Conservation (phyloP, 257 asterid genomes). For the Solanum acaule region DNA sequence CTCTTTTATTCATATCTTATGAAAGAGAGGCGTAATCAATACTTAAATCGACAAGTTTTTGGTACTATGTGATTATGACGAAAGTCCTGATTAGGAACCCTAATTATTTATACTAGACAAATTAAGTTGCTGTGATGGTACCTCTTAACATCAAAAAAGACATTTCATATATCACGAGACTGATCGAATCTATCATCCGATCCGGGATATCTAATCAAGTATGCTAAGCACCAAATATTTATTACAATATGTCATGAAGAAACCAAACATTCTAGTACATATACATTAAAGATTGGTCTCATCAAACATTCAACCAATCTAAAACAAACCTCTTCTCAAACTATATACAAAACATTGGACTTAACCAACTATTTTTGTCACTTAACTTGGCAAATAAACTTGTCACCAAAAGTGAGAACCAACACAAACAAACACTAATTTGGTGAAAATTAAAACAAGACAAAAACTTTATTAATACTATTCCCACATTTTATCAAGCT, state of each 20-base stretch:
- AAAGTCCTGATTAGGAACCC: neutral
- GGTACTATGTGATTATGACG: rapidly evolving
- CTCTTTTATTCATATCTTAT: neutral
- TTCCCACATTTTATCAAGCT: slow-evolving; percentile 6
- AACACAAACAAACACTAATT: neutral
- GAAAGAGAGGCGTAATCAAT: neutral
- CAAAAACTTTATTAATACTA: too few relatives aligned
- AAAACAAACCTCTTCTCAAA: neutral
- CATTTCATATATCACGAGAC: neutral
- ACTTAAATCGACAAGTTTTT: neutral
- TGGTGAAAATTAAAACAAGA: neutral
- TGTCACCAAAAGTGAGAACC: neutral
- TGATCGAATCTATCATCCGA: neutral
- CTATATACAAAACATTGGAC: neutral
- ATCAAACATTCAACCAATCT: neutral
- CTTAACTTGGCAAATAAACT: neutral
- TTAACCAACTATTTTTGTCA: neutral
- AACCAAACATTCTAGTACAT: neutral
- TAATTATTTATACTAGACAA: neutral
- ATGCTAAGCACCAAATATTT: neutral
- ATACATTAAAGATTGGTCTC: neutral
- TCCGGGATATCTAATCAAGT: neutral
- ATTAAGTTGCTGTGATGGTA: neutral
- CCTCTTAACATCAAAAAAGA: neutral
- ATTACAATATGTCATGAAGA: neutral